These are phyloP conservation scores for Cyclotella baltica DNA, from an alignment of 108 stramenopile species.

Conservation along the genomic window DNA sequence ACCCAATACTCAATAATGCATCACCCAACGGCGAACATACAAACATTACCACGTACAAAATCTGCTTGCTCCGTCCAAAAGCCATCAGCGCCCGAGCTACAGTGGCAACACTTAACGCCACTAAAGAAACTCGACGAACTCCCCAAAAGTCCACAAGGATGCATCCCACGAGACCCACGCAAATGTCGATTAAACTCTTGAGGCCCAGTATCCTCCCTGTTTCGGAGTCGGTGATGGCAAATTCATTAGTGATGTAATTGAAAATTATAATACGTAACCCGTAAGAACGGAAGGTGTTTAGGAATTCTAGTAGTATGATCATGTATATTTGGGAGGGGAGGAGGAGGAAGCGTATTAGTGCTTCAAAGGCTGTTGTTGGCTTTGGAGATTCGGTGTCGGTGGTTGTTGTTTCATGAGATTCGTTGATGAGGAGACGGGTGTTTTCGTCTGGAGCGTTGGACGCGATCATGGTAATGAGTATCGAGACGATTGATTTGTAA, in stretches of 20 bases:
- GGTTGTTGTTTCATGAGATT: neutral
- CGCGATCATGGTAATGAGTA: too few relatives aligned
- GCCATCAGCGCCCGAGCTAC: constrained; percentile 42
- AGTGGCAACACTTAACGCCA: constrained; percentile 31
- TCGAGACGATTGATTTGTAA: too few relatives aligned
- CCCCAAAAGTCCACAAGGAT: constrained; percentile 44
- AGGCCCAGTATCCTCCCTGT: constrained; percentile 43
- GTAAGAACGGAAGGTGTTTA: constrained; percentile 49
- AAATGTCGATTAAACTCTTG: constrained; percentile 39
- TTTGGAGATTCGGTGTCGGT: too few relatives aligned
- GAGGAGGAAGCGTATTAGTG: constrained; percentile 28
- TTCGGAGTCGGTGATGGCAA: constrained; percentile 8
- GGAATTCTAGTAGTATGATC: constrained; percentile 27
- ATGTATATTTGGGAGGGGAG: constrained; percentile 28
- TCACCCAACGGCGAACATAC: constrained; percentile 45
- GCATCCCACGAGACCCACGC: constrained; percentile 25
- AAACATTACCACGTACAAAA: constrained; percentile 21
- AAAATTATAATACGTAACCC: constrained; percentile 38
- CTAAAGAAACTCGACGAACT: constrained; percentile 22
- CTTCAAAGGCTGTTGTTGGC: neutral
- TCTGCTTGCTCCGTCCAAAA: constrained; percentile 21
- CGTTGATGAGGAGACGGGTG: neutral
- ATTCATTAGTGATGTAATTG: constrained; percentile 54
- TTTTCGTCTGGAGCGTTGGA: neutral
- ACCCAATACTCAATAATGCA: constrained; percentile 41